These are phyloP conservation scores for Carex scoparia DNA, from an alignment of 176 grass and related monocot genomes.

Conservation along the genomic window DNA sequence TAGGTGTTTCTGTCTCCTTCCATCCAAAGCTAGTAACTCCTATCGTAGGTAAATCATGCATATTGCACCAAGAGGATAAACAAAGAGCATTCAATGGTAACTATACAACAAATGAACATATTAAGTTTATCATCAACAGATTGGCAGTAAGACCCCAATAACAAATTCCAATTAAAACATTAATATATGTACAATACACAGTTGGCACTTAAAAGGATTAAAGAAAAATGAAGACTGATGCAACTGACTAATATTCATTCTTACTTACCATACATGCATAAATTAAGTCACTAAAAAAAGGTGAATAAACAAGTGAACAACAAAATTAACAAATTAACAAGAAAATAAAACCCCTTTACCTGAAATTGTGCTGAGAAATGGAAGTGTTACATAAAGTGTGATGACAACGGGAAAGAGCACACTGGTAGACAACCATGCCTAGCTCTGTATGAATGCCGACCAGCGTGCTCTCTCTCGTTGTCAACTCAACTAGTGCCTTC, in stretches of 20 bases:
- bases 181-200: not conserved
- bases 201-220: not conserved
- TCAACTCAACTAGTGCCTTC: not conserved
- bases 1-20: not conserved
- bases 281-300: not conserved
- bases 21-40: not conserved
- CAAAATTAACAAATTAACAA: not conserved
- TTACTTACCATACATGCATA: not conserved
- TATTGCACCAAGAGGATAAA: not conserved
- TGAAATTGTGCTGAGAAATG: not conserved
- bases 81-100: not conserved
- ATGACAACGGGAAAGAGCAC: constrained; percentile 41
- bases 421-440: constrained; percentile 20
- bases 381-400: not conserved
- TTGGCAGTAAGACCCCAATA: not conserved
- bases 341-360: not conserved
- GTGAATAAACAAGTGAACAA: not conserved
- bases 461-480: constrained; percentile 34
- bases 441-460: constrained; percentile 21
- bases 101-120: not conserved
- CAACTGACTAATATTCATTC: not conserved
- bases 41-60: not conserved
- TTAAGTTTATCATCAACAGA: not conserved
- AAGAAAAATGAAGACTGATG: not conserved
- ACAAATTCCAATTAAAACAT: not conserved